These are phyloP conservation scores for Ogataea sp. DNA, from an alignment of 805 yeast genomes.

Conservation along the genomic window DNA sequence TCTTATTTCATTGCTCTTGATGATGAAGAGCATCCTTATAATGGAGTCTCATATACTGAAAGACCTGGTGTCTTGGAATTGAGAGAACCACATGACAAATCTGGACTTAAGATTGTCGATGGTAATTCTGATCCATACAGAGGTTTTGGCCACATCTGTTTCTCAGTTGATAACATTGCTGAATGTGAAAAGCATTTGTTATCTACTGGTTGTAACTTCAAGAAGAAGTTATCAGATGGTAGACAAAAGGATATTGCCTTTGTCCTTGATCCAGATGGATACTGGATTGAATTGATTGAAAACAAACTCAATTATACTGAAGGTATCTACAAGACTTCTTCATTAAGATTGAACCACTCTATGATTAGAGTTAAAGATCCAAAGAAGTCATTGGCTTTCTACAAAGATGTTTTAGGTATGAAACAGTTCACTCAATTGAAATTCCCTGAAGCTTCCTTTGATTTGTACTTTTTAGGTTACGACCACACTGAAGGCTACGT, in stretches of 20 bases:
- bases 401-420: slow-evolving; percentile 76
- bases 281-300: slow-evolving; percentile 89
- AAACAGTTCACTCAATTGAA: slow-evolving; percentile 50
- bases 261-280: slow-evolving; percentile 91
- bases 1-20: slow-evolving; percentile 63
- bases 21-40: slow-evolving; percentile 30
- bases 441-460: slow-evolving; percentile 66
- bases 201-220: slow-evolving; percentile 58
- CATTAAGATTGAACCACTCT: slow-evolving; percentile 69
- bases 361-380: slow-evolving; percentile 94
- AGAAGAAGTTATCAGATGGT: slow-evolving; percentile 83
- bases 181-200: slow-evolving; percentile 52
- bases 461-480: slow-evolving; percentile 81
- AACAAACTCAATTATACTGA: slow-evolving; percentile 37
- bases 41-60: slow-evolving; percentile 29
- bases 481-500: slow-evolving; percentile 35
- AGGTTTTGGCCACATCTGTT: slow-evolving; percentile 92
- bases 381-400: slow-evolving; percentile 64
- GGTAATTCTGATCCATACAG: slow-evolving; percentile 82
- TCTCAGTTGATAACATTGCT: slow-evolving; percentile 75
- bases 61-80: slow-evolving; percentile 73
- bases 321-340: slow-evolving; percentile 28
- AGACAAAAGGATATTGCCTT: slow-evolving; percentile 91
- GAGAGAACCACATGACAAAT: slow-evolving; percentile 69
- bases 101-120: slow-evolving; percentile 52